Evolutionary conservation across 1,139 yeast species (phyloP).

Genomic region (Blastobotrys niveus): DNA sequence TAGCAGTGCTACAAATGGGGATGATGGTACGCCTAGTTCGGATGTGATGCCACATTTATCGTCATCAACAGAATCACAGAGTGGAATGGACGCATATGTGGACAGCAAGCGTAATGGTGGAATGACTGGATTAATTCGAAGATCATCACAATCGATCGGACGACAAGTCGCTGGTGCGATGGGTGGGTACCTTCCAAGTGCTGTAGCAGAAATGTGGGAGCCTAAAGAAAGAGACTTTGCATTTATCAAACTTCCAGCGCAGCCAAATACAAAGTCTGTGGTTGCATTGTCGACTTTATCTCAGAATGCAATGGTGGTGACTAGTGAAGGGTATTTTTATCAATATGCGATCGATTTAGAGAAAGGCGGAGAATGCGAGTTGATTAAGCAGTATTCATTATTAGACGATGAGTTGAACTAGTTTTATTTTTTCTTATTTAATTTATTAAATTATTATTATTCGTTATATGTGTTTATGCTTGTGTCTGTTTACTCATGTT

Average conservation of each 20-base stretch:
- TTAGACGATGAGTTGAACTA: conserved; percentile 22
- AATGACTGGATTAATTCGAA: conserved; percentile 31
- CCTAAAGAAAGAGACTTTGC: conserved; percentile 89
- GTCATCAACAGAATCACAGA: conserved; percentile 11
- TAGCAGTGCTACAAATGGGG: too few species aligned
- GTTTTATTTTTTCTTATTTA: too few species aligned
- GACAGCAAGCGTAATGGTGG: conserved; percentile 18
- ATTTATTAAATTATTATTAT: too few species aligned
- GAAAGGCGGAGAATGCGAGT: conserved; percentile 88
- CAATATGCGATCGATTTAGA: conserved; percentile 84
- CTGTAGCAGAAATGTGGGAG: conserved; percentile 80
- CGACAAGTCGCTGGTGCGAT: conserved; percentile 82
- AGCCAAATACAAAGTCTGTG: conserved; percentile 36
- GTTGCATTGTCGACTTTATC: conserved; percentile 44
- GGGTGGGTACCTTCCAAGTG: conserved; percentile 81
- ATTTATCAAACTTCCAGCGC: conserved; percentile 71
- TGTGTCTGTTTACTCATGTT: too few species aligned
- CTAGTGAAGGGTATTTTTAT: conserved; percentile 81
- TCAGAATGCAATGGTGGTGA: conserved; percentile 62
- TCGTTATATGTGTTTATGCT: too few species aligned
- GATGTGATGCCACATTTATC: conserved; percentile 12
- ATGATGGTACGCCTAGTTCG: neutral
- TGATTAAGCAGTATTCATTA: conserved; percentile 60
- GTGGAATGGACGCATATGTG: conserved; percentile 18
- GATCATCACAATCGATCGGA: conserved; percentile 54